phyloP scores from a whole-genome alignment of 176 grass and related monocot species.

The Musa beccarii region DNA sequence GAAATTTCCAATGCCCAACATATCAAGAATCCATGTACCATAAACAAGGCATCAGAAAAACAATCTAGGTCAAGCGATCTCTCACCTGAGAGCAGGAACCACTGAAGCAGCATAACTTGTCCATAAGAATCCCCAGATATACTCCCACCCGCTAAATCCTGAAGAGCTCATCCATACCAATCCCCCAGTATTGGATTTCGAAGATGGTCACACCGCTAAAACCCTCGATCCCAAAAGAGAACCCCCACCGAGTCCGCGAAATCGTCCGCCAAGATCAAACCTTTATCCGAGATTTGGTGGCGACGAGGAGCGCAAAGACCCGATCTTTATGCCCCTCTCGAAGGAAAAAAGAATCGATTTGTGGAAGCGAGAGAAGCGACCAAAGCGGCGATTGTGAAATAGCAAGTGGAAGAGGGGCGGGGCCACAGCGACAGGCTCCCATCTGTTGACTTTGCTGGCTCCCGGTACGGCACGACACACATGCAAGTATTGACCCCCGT shows the following conservation, averaged over 20 bases:
- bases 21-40: too few species aligned
- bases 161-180: neutral
- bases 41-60: neutral
- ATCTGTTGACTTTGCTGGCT: slow-evolving; percentile 10
- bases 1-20: too few species aligned
- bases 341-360: neutral
- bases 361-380: neutral
- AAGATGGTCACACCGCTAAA: neutral
- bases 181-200: neutral
- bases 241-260: neutral
- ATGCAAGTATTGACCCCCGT: neutral
- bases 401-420: neutral
- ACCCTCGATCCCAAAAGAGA: neutral
- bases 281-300: slow-evolving; percentile 1
- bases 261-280: neutral
- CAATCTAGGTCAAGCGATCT: neutral
- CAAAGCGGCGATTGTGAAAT: neutral
- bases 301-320: too few species aligned
- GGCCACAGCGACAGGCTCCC: slow-evolving; percentile 9
- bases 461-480: neutral
- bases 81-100: slow-evolving; percentile 18
- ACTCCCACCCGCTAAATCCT: neutral
- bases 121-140: neutral
- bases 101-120: slow-evolving; percentile 19
- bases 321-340: neutral